Conservation (phyloP, 2,329 filamentous ascomycete species). For the Fusarium duplospermum region DNA sequence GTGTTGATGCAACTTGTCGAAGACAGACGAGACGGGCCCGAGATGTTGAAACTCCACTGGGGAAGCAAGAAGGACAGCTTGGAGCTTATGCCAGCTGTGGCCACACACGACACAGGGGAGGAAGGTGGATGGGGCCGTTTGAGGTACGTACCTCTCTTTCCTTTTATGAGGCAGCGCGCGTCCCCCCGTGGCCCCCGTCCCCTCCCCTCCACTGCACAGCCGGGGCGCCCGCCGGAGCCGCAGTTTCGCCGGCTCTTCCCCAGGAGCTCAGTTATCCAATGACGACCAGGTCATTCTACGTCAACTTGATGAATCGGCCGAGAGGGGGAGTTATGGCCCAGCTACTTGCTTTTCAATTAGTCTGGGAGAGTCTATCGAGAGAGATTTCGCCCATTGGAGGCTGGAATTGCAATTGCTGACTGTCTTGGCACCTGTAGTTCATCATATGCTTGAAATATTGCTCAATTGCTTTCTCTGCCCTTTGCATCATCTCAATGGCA, state of each 20-base stretch:
- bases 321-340: neutral
- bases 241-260: constrained; percentile 36
- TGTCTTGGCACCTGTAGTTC: neutral
- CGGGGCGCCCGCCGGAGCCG: constrained; percentile 14
- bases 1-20: constrained; percentile 50
- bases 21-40: constrained; percentile 33
- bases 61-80: constrained; percentile 56
- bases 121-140: constrained; percentile 23
- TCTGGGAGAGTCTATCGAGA: neutral
- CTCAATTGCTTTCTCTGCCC: neutral
- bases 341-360: neutral
- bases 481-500: neutral
- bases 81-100: constrained; percentile 52
- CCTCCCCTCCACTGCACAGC: neutral
- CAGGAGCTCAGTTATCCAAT: constrained; percentile 28
- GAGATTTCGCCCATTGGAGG: neutral
- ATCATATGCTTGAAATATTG: constrained; percentile 9
- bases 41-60: constrained; percentile 40
- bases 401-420: neutral
- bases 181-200: neutral
- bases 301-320: constrained; percentile 14
- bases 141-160: constrained; percentile 37
- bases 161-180: neutral
- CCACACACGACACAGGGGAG: constrained; percentile 7
- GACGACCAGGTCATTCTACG: constrained; percentile 35